phyloP scores from a whole-genome alignment of 257 asterid species.

The Pogostemon cablin region DNA sequence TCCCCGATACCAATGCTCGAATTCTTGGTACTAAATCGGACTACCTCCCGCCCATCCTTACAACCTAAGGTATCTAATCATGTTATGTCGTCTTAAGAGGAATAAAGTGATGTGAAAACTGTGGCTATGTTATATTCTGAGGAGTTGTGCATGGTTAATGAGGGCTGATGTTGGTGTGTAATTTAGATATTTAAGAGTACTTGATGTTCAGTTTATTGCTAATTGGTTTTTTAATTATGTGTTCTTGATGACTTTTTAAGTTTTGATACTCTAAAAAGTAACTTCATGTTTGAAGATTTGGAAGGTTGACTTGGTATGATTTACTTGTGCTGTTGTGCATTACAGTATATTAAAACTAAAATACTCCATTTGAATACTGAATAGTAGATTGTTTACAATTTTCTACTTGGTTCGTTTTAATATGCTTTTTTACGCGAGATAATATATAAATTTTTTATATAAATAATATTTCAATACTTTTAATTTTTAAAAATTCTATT shows the following conservation, averaged over 20 bases:
- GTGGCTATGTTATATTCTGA: constrained; percentile 22
- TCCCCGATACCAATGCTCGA: constrained; percentile 93
- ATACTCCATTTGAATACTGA: too few relatives aligned
- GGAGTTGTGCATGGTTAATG: constrained; percentile 27
- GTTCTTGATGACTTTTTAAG: not conserved
- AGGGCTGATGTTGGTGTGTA: constrained; percentile 25
- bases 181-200: constrained; percentile 24
- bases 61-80: constrained; percentile 48
- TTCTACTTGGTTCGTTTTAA: too few relatives aligned
- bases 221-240: constrained; percentile 7
- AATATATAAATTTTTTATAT: too few relatives aligned
- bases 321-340: too few relatives aligned
- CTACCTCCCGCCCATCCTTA: constrained; percentile 89
- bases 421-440: too few relatives aligned
- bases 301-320: not conserved
- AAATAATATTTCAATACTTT: too few relatives aligned
- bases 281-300: constrained; percentile 23
- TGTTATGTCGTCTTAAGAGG: not conserved
- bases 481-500: too few relatives aligned
- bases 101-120: constrained; percentile 13
- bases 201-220: constrained; percentile 3
- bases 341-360: too few relatives aligned
- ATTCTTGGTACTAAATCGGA: constrained; percentile 79
- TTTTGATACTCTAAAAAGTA: not conserved
- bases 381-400: too few relatives aligned